Conservation (phyloP, 192 early-diverging fungal species). For the Diversispora eburnea region DNA sequence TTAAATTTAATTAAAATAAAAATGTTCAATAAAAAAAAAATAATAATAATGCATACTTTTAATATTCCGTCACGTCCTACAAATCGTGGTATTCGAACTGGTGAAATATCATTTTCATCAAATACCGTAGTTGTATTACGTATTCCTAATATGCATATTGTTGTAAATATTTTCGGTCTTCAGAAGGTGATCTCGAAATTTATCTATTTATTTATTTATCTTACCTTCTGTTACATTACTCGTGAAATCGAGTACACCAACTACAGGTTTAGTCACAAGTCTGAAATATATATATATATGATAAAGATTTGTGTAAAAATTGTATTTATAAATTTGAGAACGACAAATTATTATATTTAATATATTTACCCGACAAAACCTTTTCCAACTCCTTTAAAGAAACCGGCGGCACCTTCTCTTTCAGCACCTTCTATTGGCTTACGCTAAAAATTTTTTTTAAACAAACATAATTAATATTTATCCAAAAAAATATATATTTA, state of each 20-base stretch:
- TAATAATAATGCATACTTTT: constrained; percentile 50
- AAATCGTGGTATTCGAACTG: constrained; percentile 81
- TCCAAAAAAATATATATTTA: background rate
- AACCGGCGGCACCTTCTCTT: constrained; percentile 86
- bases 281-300: constrained; percentile 33
- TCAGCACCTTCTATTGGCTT: constrained; percentile 82
- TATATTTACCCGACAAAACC: constrained; percentile 79
- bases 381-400: constrained; percentile 93
- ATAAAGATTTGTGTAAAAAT: background rate
- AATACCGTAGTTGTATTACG: constrained; percentile 91
- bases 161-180: too few species aligned
- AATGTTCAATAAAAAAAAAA: background rate
- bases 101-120: constrained; percentile 75
- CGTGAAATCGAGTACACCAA: constrained; percentile 93
- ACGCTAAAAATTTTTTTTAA: background rate
- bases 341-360: background rate
- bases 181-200: too few species aligned
- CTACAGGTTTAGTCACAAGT: constrained; percentile 90
- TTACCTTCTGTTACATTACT: constrained; percentile 85
- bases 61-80: constrained; percentile 85
- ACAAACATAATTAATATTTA: background rate
- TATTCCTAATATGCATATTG: constrained; percentile 65
- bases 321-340: background rate
- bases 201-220: background rate
- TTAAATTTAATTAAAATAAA: constrained; percentile 15